These are phyloP conservation scores for Pythium aristosporum DNA, from an alignment of 352 stramenopile species.

Conservation along the genomic window DNA sequence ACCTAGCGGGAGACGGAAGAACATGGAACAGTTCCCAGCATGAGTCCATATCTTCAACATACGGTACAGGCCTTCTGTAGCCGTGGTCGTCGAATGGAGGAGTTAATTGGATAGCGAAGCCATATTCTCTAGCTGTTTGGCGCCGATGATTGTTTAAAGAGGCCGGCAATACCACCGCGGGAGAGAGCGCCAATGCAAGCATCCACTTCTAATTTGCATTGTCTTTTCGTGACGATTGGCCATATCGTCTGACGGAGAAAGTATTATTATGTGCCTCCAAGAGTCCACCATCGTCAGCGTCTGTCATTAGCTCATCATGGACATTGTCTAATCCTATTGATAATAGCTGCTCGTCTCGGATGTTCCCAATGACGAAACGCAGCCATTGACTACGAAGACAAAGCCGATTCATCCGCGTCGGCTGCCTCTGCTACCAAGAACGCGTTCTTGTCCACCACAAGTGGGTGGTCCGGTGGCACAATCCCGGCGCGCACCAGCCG, in stretches of 20 bases:
- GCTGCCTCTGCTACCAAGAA: neutral
- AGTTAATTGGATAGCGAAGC: too few relatives aligned
- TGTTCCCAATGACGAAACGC: too few relatives aligned
- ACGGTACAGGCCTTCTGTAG: slow-evolving; percentile 1
- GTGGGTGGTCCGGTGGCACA: slow-evolving; percentile 38
- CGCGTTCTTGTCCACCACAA: slow-evolving; percentile 21
- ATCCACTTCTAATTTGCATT: neutral
- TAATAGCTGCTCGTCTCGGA: too few relatives aligned
- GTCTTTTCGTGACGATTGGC: neutral
- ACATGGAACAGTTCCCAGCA: too few relatives aligned
- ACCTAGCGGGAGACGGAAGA: neutral
- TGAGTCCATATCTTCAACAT: slow-evolving; percentile 11
- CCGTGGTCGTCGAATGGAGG: too few relatives aligned
- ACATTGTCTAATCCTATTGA: too few relatives aligned
- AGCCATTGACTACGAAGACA: too few relatives aligned
- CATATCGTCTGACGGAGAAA: neutral
- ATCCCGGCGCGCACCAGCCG: slow-evolving; percentile 48
- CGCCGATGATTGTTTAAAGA: neutral
- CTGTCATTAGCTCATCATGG: slow-evolving; percentile 1
- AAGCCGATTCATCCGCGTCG: neutral
- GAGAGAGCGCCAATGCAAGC: neutral
- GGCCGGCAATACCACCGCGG: neutral
- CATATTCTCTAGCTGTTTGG: neutral
- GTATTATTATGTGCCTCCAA: neutral
- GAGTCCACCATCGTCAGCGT: neutral